Evolutionary conservation across 805 yeast species (phyloP).

Genomic region (Jamesozyma rosinii): DNA sequence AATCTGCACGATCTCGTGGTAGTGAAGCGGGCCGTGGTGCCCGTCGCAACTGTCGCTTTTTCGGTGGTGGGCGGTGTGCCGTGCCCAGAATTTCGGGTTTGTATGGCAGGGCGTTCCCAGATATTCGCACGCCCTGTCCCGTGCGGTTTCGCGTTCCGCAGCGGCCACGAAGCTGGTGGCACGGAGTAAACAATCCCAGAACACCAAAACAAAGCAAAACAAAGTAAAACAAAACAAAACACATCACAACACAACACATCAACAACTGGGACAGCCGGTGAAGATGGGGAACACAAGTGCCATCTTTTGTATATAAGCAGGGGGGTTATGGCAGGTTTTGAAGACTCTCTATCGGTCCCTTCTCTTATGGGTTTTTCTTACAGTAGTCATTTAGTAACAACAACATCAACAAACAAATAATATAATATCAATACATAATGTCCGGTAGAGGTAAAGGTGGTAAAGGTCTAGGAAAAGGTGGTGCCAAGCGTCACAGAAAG

Average conservation of each 20-base stretch:
- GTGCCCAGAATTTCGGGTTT: constrained; percentile 2
- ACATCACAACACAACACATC: neutral
- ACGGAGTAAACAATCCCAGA: neutral
- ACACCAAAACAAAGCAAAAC: neutral
- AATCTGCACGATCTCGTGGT: too few relatives aligned
- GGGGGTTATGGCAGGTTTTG: neutral
- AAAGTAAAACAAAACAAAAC: neutral
- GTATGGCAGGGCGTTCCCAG: constrained; percentile 4
- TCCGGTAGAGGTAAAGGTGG: constrained; percentile 99
- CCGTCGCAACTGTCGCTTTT: too few relatives aligned
- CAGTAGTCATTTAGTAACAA: too few relatives aligned
- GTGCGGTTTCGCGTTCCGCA: neutral
- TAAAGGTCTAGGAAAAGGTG: constrained; percentile 99
- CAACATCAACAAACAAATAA: constrained; percentile 10
- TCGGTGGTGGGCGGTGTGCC: neutral
- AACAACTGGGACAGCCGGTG: too few relatives aligned
- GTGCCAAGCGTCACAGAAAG: constrained; percentile 99
- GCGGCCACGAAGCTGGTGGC: neutral
- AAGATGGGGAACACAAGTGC: too few relatives aligned
- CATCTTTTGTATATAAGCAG: neutral
- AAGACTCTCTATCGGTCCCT: too few relatives aligned
- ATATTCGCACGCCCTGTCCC: constrained; percentile 1
- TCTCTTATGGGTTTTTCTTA: too few relatives aligned
- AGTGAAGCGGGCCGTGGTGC: too few relatives aligned
- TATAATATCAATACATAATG: constrained; percentile 38